Evolutionary conservation across 371 early-diverging fungal genomes (phyloP).

Genomic region (Rhizomucor pusillus): DNA sequence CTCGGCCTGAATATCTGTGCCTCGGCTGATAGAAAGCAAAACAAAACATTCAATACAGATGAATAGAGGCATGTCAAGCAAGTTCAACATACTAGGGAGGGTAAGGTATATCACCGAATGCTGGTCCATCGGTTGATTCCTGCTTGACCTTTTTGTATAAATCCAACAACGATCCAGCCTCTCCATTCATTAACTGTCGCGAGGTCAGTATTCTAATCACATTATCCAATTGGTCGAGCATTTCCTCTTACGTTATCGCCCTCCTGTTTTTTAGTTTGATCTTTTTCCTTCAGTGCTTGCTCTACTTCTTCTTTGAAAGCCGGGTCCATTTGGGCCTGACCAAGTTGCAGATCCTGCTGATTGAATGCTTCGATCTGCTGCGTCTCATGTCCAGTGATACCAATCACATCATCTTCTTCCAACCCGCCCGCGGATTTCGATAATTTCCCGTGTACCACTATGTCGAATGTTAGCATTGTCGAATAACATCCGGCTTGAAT

Average conservation of each 20-base stretch:
- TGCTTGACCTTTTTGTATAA: conserved; percentile 37
- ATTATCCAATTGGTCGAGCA: background rate
- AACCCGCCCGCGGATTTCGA: conserved; percentile 27
- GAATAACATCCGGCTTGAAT: background rate
- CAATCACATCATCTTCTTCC: conserved; percentile 62
- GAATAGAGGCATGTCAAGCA: conserved; percentile 28
- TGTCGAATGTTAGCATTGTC: background rate
- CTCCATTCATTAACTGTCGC: conserved; percentile 14
- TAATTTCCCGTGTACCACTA: conserved; percentile 26
- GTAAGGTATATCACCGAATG: conserved; percentile 50
- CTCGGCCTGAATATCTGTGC: conserved; percentile 71
- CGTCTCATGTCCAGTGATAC: conserved; percentile 76
- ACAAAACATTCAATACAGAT: background rate
- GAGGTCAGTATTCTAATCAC: background rate
- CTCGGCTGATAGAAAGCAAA: conserved; percentile 42
- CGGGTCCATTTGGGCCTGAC: conserved; percentile 31
- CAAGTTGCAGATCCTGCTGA: conserved; percentile 47
- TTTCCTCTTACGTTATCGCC: too few relatives aligned
- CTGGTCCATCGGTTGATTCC: conserved; percentile 41
- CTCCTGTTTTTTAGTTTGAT: conserved; percentile 17
- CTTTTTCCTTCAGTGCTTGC: conserved; percentile 32
- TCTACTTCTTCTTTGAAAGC: conserved; percentile 42
- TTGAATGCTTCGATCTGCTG: conserved; percentile 83
- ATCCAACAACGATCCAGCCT: conserved; percentile 32
- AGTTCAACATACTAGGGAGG: conserved; percentile 68